Base-by-base conservation (phyloP, 345 rosid genomes). In the Eucalyptus pauciflora region DNA sequence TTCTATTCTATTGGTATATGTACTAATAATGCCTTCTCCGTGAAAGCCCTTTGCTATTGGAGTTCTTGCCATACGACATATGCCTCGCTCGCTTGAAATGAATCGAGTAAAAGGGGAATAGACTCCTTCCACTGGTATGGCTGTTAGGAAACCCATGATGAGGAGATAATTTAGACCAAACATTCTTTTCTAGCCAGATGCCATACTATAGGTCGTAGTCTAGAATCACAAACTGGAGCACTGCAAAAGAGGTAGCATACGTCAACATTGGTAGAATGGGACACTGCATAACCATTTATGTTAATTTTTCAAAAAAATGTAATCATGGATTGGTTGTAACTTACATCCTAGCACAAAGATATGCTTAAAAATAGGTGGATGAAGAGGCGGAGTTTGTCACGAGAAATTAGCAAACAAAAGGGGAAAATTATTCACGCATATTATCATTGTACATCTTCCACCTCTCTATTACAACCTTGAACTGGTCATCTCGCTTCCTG, bases 391-490 rank as follows among this genome's bases (percentile, higher is more conserved):
- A 76, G 85, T 76, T 76, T 76, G 85, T 76, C 85, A 20, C 5
- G 8, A 76, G 48, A 76, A 20, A 41, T 20, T 76, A 76, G 29
- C 85, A 41, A 76, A 37, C 29, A 37, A 41, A 71, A 37, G 83
- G 46, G 27, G 13, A 71, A 76, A 76, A 20, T 76, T 76, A 76
- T 76, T 76, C 48, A 11, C 1, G 45, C 24, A 76, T 76, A 11
- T 92, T 37, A 10, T 76, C 92, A 43, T 94, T 94, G 49, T 94
- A 95, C 25, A 93, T 50, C 90, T 93, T 94, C 96, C 95, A 94
- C 89, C 95, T 94, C 91, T 94, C 96, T 88, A 95, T 93, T 52
- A 92, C 94, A 83, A 94, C 92, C 29, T 89, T 93, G 51, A 91
- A 92, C 48, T 90, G 89, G 18, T 91, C 92, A 86, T 93, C 94